Base-by-base conservation (phyloP, 2,329 filamentous ascomycete genomes). In the Drechslerella coelobrocha region DNA sequence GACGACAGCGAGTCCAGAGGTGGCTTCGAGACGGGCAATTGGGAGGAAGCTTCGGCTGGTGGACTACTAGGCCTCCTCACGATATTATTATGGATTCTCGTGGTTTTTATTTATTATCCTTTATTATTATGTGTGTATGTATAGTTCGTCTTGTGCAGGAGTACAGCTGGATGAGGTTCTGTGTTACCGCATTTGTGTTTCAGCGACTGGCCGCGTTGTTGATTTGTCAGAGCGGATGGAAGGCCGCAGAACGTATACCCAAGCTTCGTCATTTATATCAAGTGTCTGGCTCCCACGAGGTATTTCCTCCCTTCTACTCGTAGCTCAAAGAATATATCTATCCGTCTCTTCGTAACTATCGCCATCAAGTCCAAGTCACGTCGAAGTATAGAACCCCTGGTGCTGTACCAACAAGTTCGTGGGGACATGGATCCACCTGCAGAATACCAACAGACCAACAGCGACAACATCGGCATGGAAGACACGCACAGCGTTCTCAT, bases 401-500 rank as follows among this genome's bases (percentile, higher is more conserved):
- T n/a, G 29, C 29, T 12, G 34, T 4, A 39, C 34, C 34, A 39
- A 39, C 34, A 14, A 10, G 4, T 4, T n/a, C 34, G 12, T 14
- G 6, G 2, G 26, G 7, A 29, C 50, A 63, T 63, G 51, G 60
- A 63, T 63, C 53, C 53, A 37, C 31, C 43, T 31, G 52, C 21
- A 21, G 45, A 59, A 47, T 26, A 45, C 31, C 26, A 47, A 47
- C 24, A 9, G n/a, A n/a, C 43, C 6, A 14, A 23, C 50, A 39
- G 27, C 48, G 26, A 9, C 37, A 21, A 21, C 47, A 45, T 21
- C 60, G 27, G 4, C 21, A 24, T 39, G 61, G 63, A 69, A 61
- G 78, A 85, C 73, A 78, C 79, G 41, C 78, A 86, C 45, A 79
- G 76, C 4, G 74, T 86, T 60, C 57, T 62, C 4, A 59, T 69